phyloP scores from a whole-genome alignment of 768 basidiomycete genomes.

The Tephrocybe sp. region DNA sequence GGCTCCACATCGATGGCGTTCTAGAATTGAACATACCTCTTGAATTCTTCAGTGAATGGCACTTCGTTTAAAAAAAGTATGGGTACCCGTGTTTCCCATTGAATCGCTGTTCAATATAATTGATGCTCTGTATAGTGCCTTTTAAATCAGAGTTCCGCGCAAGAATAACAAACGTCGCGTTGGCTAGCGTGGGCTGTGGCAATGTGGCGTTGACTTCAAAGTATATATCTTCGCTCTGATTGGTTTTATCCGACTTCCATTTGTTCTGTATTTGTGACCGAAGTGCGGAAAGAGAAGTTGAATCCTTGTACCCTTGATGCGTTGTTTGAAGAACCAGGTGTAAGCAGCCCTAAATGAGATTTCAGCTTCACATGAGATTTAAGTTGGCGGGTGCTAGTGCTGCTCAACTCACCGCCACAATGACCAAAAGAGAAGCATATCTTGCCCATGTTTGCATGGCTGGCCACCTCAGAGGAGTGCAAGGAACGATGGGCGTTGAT shows the following conservation, averaged over 20 bases:
- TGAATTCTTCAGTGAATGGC: conserved; percentile 76
- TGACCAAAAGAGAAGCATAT: conserved; percentile 30
- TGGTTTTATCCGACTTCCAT: not conserved
- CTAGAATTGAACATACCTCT: conserved; percentile 37
- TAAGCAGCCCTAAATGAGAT: not conserved
- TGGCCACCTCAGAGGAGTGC: conserved; percentile 7
- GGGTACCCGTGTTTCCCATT: conserved; percentile 78
- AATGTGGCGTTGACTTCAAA: not conserved
- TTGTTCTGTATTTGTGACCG: not conserved
- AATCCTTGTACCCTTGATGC: not conserved
- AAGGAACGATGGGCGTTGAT: no score
- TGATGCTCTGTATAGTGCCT: conserved; percentile 59
- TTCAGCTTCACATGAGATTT: not conserved
- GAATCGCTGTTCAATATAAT: conserved; percentile 76
- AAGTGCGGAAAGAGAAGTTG: not conserved
- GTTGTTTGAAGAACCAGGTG: not conserved
- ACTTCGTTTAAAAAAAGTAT: conserved; percentile 87
- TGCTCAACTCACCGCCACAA: not conserved
- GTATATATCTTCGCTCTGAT: no score
- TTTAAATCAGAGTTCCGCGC: conserved; percentile 62
- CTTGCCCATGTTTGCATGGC: conserved; percentile 27
- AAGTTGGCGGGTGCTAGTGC: not conserved
- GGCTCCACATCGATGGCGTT: not conserved
- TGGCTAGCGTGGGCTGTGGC: not conserved
- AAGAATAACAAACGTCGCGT: conserved; percentile 36